Conservation (phyloP, 768 basidiomycete genomes). For the Pleurotus giganteus region DNA sequence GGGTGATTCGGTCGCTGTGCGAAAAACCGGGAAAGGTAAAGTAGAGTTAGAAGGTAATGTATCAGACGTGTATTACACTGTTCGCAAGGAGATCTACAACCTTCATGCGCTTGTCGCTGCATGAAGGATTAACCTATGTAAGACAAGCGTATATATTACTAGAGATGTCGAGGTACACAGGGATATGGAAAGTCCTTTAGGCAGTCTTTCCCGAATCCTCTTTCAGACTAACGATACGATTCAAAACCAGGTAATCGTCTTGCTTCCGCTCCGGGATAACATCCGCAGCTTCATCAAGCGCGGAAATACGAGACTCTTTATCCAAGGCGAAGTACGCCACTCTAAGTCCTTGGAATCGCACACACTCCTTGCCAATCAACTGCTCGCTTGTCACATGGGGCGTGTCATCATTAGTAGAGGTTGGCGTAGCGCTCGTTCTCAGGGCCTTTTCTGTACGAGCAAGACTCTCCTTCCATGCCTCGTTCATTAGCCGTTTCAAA, state of each 20-base stretch:
- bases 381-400: conserved; percentile 77
- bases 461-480: conserved; percentile 65
- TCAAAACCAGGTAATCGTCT: conserved; percentile 82
- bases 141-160: background rate
- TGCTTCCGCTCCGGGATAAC: conserved; percentile 44
- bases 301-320: conserved; percentile 72
- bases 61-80: conserved; percentile 85
- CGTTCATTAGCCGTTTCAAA: conserved; percentile 61
- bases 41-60: conserved; percentile 90
- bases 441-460: conserved; percentile 60
- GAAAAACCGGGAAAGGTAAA: conserved; percentile 81
- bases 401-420: conserved; percentile 44
- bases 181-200: conserved; percentile 9
- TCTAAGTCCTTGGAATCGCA: conserved; percentile 95
- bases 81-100: conserved; percentile 86
- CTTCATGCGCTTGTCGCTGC: conserved; percentile 88
- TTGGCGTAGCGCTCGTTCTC: conserved; percentile 38
- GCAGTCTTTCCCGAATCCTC: conserved; percentile 82
- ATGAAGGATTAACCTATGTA: conserved; percentile 19
- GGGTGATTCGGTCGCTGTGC: conserved; percentile 78
- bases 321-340: conserved; percentile 95
- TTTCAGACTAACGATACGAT: conserved; percentile 91
- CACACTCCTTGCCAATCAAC: conserved; percentile 85
- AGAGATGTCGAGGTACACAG: background rate
- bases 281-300: conserved; percentile 53